Base-by-base conservation (phyloP, 2,329 filamentous ascomycete genomes). In the Eurotiales sp. region DNA sequence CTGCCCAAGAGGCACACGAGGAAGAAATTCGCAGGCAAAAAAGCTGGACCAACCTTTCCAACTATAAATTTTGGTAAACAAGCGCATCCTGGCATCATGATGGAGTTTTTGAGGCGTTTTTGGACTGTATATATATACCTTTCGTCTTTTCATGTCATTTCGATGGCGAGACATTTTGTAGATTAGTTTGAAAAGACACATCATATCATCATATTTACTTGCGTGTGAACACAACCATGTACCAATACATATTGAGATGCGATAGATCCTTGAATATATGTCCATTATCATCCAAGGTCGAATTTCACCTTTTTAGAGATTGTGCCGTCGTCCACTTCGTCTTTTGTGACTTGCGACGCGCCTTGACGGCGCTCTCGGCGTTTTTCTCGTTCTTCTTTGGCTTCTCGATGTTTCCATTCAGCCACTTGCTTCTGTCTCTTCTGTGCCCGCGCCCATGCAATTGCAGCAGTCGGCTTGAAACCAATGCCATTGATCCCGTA, bases 401-500 rank as follows among this genome's bases (percentile, higher is more conserved):
- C 77, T 62, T 85, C 81, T 34, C 82, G 71, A 36, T 70, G 73
- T 59, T 77, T 79, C 79, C 81, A 85, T 47, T 83, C 80, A 25
- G 72, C 69, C 36, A 85, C 67, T 62, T 85, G 82, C 64, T 78
- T 77, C 61, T 77, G 75, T 51, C 82, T 72, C 59, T 73, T 77
- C 62, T 81, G 77, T 37, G 75, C 74, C 43, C 82, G 69, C 14
- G 76, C 76, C 67, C 79, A 78, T 1, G 80, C 81, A 25, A 82
- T 76, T 36, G 80, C 78, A 14, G 81, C 74, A 2, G 81, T 84
- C 3, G 82, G 82, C 53, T 75, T 76, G 64, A 84, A 85, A 0
- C 82, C 82, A 51, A 85, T 75, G 1, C 82, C 82, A 58, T 85
- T 84, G 56, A 85, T 77, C 4, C 82, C 82, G 50, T 80, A 79